Conservation (phyloP, 2,329 filamentous ascomycete species). For the Mycosphaerella sp. region DNA sequence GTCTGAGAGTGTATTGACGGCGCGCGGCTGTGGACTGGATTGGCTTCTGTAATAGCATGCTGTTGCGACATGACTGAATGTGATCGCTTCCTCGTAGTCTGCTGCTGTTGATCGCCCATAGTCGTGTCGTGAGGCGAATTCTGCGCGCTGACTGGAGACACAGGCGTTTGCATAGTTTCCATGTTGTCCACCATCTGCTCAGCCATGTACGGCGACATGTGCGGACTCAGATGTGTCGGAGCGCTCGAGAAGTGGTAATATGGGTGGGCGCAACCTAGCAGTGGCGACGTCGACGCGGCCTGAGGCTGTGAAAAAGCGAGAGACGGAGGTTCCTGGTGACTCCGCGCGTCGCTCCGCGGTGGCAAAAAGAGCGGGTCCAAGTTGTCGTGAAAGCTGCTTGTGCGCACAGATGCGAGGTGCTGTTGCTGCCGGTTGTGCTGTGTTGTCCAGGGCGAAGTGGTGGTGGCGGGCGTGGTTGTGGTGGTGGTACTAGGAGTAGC, state of each 20-base stretch:
- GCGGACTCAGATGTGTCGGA: slow-evolving; percentile 7
- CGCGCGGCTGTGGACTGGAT: slow-evolving; percentile 9
- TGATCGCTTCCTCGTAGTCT: slow-evolving; percentile 27
- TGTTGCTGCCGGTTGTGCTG: not conserved
- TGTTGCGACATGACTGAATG: slow-evolving; percentile 29
- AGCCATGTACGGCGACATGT: slow-evolving; percentile 16
- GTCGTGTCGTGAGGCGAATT: slow-evolving; percentile 22
- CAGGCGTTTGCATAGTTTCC: slow-evolving; percentile 24
- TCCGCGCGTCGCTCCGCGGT: not conserved
- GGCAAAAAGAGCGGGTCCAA: not conserved
- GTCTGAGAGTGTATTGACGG: slow-evolving; percentile 14
- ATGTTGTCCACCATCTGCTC: slow-evolving; percentile 2
- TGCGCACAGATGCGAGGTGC: not conserved
- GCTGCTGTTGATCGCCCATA: slow-evolving; percentile 22
- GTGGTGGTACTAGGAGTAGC: not conserved
- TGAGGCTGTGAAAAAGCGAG: slow-evolving; percentile 27
- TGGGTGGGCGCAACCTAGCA: slow-evolving; percentile 6
- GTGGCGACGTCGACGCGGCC: slow-evolving; percentile 22
- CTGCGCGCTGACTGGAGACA: slow-evolving; percentile 24
- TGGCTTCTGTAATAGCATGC: slow-evolving; percentile 4
- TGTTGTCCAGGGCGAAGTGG: not conserved
- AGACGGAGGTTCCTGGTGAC: slow-evolving; percentile 11
- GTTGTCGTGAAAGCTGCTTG: not conserved
- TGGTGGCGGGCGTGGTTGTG: no score
- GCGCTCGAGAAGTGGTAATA: slow-evolving; percentile 12